phyloP scores from a whole-genome alignment of 2,329 filamentous ascomycete species.

The Fusarium vanettenii region DNA sequence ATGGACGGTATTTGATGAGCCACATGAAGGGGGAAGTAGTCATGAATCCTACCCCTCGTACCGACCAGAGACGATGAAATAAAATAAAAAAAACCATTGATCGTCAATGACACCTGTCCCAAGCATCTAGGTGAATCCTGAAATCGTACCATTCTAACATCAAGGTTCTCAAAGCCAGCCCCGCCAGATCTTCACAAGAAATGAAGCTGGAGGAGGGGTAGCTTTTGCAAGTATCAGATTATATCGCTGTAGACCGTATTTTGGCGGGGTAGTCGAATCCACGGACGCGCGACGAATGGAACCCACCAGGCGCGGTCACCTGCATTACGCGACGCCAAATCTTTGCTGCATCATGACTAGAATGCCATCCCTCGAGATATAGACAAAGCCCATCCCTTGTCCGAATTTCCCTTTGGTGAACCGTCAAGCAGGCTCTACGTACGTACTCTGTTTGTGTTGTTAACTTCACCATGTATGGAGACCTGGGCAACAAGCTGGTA shows the following conservation, averaged over 20 bases:
- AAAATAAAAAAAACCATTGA: conserved; percentile 10
- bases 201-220: conserved; percentile 33
- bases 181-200: conserved; percentile 5
- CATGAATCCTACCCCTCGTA: conserved; percentile 38
- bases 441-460: neutral
- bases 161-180: neutral
- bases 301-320: conserved; percentile 24
- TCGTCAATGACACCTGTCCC: neutral
- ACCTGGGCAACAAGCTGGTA: conserved; percentile 87
- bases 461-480: conserved; percentile 78
- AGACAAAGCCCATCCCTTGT: neutral
- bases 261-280: conserved; percentile 42
- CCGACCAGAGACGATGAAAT: conserved; percentile 42
- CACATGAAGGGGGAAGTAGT: conserved; percentile 40
- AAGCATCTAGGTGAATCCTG: neutral
- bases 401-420: neutral
- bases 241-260: conserved; percentile 41
- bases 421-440: neutral
- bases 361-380: conserved; percentile 14
- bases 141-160: neutral
- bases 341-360: conserved; percentile 10
- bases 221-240: conserved; percentile 18
- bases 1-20: conserved; percentile 41
- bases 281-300: conserved; percentile 23
- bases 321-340: conserved; percentile 28